Conservation (phyloP, 2,329 filamentous ascomycete species). For the Dryadomyces sulphureus region DNA sequence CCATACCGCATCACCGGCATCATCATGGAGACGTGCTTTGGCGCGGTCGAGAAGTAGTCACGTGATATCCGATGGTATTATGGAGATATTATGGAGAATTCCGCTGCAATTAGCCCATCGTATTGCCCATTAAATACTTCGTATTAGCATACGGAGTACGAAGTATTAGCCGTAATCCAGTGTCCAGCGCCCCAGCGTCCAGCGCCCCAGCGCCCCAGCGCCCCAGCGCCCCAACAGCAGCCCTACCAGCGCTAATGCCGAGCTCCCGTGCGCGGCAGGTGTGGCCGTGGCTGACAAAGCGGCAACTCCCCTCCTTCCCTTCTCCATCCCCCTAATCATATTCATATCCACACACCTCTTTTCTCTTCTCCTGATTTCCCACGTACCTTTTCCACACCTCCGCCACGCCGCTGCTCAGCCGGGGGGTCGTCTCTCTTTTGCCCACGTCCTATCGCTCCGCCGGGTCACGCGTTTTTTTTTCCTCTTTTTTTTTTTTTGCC, state of each 20-base stretch:
- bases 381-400: neutral
- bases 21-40: slow-evolving; percentile 19
- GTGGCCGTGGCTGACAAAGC: slow-evolving; percentile 4
- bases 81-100: no score
- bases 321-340: neutral
- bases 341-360: neutral
- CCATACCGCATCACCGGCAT: slow-evolving; percentile 52
- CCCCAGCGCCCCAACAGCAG: no score
- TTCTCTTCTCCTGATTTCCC: neutral
- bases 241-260: no score
- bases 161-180: no score
- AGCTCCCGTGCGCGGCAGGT: no score
- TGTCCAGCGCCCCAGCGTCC: neutral
- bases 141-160: no score
- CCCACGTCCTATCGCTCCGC: neutral
- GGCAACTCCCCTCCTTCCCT: neutral
- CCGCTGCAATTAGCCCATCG: no score
- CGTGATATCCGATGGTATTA: neutral
- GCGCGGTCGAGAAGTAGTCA: slow-evolving; percentile 9
- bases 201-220: no score
- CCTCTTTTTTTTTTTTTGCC: neutral
- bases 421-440: neutral
- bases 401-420: neutral
- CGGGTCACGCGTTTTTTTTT: neutral
- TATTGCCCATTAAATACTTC: no score